Base-by-base conservation (phyloP, 352 stramenopile species). In the Aphanomyces stellatus region DNA sequence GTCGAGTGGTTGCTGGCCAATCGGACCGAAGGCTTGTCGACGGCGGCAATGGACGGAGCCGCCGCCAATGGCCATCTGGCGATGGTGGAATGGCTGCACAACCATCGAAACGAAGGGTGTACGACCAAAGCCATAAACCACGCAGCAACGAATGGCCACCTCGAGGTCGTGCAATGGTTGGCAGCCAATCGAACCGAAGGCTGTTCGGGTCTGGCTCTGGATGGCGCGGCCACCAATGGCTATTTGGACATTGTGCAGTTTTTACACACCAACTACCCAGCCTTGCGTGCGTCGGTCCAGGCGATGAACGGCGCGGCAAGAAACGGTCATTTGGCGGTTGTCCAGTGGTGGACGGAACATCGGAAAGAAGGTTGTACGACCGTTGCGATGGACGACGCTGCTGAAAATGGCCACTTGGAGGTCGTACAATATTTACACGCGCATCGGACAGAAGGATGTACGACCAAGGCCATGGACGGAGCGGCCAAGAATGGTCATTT, bases 1-100 rank as follows among this genome's bases (percentile, higher is more conserved):
- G 72, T 76, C 2, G 22, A 70, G 61, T 85, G 79, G 62, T 51
- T 87, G 15, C 74, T 84, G 62, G 66, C 59, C 25, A 51, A 76
- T 33, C 53, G 69, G 0, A 71, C 24, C 2, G 71, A 76, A 64
- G 70, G 73, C n/a, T 15, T 11, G 7, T 34, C 49, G 30, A 13
- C 10, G 19, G 17, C 6, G 13, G 49, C 49, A n/a, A 67, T 67
- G 60, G 60, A 67, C 13, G 34, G 33, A 7, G 60, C 60, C 1
- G 60, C 60, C 22, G 40, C 31, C 43, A 41, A 35, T 22, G 60
- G 60, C 31, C 49, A 67, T 28, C 28, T 67, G n/a, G 31, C 57
- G 4, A 49, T 60, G 6, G 49, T 67, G 5, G 6, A 65, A 27
- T 70, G 61, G 33, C 27, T 70, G 33, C 63, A 70, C 53, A 37